Evolutionary conservation across 75 land plant genomes (phyloP).

Genomic region (Picea sitchensis): DNA sequence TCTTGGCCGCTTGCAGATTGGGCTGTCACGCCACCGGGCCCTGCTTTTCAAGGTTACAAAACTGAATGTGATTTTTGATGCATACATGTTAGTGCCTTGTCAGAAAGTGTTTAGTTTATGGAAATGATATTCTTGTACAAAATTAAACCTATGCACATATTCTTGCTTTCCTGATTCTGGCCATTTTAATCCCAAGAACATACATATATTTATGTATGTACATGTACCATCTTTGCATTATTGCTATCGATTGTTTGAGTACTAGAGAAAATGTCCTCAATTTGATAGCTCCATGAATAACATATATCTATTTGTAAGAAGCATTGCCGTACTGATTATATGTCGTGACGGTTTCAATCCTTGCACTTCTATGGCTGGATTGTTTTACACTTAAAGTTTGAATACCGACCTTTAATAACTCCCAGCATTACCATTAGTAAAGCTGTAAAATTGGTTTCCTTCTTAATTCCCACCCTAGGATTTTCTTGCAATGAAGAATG

Average conservation of each 20-base stretch:
- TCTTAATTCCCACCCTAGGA: too few relatives aligned
- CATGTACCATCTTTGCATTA: too few relatives aligned
- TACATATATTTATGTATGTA: too few relatives aligned
- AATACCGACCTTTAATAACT: not conserved
- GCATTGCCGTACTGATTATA: not conserved
- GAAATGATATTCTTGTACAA: not conserved
- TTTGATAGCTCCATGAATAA: too few relatives aligned
- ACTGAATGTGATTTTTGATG: not conserved
- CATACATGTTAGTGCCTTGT: not conserved
- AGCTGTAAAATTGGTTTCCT: not conserved
- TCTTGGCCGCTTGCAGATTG: slow-evolving; percentile 68
- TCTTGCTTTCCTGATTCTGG: too few relatives aligned
- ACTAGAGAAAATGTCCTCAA: too few relatives aligned
- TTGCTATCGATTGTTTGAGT: too few relatives aligned
- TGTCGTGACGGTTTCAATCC: not conserved
- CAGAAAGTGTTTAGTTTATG: not conserved
- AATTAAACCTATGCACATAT: too few relatives aligned
- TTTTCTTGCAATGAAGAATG: too few relatives aligned
- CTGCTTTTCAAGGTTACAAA: slow-evolving; percentile 77
- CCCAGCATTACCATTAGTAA: not conserved
- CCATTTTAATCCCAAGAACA: too few relatives aligned
- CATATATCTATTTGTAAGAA: too few relatives aligned
- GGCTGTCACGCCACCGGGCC: slow-evolving; percentile 82
- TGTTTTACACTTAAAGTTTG: not conserved
- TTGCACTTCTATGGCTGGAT: not conserved